These are phyloP conservation scores for Cutaneotrichosporon mucoides DNA, from an alignment of 1,284 basidiomycete genomes.

Conservation along the genomic window DNA sequence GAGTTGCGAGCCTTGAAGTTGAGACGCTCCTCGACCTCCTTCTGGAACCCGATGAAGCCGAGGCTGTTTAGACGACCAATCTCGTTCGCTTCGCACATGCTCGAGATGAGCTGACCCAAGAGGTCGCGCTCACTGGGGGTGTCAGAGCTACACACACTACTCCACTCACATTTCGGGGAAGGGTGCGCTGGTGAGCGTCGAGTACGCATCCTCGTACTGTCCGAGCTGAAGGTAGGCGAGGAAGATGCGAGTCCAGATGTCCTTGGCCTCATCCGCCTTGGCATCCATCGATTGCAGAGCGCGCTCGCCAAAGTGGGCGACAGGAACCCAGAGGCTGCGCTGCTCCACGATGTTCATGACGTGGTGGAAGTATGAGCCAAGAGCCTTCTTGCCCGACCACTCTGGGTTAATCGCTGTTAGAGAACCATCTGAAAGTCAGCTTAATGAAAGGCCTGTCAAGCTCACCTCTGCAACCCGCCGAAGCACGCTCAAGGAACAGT, in stretches of 20 bases:
- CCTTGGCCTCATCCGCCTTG: slow-evolving; percentile 56
- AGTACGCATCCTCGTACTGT: slow-evolving; percentile 80
- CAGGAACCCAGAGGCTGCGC: slow-evolving; percentile 49
- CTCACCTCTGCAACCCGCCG: slow-evolving; percentile 57
- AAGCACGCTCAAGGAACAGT: slow-evolving; percentile 66
- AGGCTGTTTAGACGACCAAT: slow-evolving; percentile 74
- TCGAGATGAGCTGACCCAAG: slow-evolving; percentile 72
- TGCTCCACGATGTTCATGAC: slow-evolving; percentile 67
- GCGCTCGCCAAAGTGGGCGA: slow-evolving; percentile 68
- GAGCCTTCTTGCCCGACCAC: slow-evolving; percentile 57
- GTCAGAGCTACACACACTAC: too few species aligned
- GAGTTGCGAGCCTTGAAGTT: slow-evolving; percentile 93
- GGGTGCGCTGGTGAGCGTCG: slow-evolving; percentile 66
- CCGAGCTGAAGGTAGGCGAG: slow-evolving; percentile 67
- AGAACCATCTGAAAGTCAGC: slow-evolving; percentile 22
- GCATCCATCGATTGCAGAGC: slow-evolving; percentile 57
- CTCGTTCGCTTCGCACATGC: slow-evolving; percentile 87
- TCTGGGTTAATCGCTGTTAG: slow-evolving; percentile 62
- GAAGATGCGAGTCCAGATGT: slow-evolving; percentile 74
- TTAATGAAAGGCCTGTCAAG: background rate
- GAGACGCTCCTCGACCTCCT: slow-evolving; percentile 83
- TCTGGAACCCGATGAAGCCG: slow-evolving; percentile 79
- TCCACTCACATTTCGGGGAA: slow-evolving; percentile 57
- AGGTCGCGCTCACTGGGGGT: slow-evolving; percentile 60
- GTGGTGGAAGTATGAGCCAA: slow-evolving; percentile 72